phyloP scores from a whole-genome alignment of 108 stramenopile genomes.

The Aurantiochytrium sp. region DNA sequence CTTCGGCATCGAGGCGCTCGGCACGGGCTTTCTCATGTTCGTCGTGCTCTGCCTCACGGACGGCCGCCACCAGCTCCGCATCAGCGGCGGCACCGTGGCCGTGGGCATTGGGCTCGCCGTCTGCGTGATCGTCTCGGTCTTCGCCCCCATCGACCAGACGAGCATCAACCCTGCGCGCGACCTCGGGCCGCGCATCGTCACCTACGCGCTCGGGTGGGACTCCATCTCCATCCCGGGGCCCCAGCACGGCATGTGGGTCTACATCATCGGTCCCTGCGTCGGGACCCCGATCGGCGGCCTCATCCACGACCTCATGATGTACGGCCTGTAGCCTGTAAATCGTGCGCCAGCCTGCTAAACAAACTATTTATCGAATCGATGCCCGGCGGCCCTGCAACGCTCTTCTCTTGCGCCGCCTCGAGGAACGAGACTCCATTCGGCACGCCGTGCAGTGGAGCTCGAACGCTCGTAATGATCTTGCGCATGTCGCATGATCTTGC shows the following conservation, averaged over 20 bases:
- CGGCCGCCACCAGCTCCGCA: conserved; percentile 44
- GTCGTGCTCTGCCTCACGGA: conserved; percentile 61
- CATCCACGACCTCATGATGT: conserved; percentile 26
- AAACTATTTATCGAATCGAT: no score
- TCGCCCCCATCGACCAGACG: conserved; percentile 62
- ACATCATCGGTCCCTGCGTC: conserved; percentile 54
- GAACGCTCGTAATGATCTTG: no score
- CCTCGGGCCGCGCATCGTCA: conserved; percentile 64
- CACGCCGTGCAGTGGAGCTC: no score
- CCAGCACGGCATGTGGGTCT: conserved; percentile 53
- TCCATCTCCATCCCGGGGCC: neutral
- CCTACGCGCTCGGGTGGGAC: conserved; percentile 59
- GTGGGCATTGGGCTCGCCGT: conserved; percentile 58
- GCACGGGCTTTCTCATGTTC: conserved; percentile 55
- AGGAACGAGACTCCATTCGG: no score
- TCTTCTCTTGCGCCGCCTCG: no score
- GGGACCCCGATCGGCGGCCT: conserved; percentile 55
- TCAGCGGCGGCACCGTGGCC: conserved; percentile 42
- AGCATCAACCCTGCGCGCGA: conserved; percentile 66
- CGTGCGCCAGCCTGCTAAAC: neutral
- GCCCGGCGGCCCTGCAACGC: no score
- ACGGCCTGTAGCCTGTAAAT: neutral
- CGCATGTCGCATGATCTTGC: no score
- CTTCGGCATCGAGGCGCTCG: conserved; percentile 49
- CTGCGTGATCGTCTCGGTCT: conserved; percentile 48